Evolutionary conservation across 495 filamentous ascomycete species (phyloP).

Genomic region (Hypoxylon perforatum): DNA sequence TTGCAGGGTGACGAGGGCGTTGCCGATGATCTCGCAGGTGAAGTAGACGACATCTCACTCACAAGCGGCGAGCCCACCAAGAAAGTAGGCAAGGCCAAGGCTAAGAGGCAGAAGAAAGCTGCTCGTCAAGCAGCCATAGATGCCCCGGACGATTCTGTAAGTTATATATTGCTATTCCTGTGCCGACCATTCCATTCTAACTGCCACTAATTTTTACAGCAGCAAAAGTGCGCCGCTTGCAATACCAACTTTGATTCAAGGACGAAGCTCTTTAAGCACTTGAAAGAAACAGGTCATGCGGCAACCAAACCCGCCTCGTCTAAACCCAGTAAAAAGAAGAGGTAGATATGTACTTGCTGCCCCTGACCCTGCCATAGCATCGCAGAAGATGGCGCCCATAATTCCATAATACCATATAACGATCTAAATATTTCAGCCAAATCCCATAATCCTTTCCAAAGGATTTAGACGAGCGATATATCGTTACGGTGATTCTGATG

Average conservation of each 20-base stretch:
- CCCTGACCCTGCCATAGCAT: background rate
- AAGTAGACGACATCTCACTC: slow-evolving; percentile 33
- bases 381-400: slow-evolving; percentile 7
- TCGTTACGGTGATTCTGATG: background rate
- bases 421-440: slow-evolving; percentile 9
- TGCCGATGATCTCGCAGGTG: slow-evolving; percentile 3
- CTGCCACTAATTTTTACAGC: slow-evolving; percentile 2
- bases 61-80: slow-evolving; percentile 37
- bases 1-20: slow-evolving; percentile 6
- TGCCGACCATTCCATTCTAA: slow-evolving; percentile 1
- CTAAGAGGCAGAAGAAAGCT: slow-evolving; percentile 84
- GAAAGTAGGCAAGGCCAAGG: slow-evolving; percentile 87
- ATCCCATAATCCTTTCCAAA: background rate
- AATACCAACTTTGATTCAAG: slow-evolving; percentile 70
- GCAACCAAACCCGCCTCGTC: slow-evolving; percentile 53
- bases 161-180: slow-evolving; percentile 8
- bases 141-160: slow-evolving; percentile 51
- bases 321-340: slow-evolving; percentile 50
- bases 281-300: slow-evolving; percentile 72
- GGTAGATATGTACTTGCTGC: slow-evolving; percentile 39
- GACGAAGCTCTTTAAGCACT: slow-evolving; percentile 78
- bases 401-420: slow-evolving; percentile 6
- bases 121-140: slow-evolving; percentile 65
- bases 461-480: background rate
- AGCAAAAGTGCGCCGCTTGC: slow-evolving; percentile 70